Conservation (phyloP, 345 rosid genomes). For the Salix arbutifolia region DNA sequence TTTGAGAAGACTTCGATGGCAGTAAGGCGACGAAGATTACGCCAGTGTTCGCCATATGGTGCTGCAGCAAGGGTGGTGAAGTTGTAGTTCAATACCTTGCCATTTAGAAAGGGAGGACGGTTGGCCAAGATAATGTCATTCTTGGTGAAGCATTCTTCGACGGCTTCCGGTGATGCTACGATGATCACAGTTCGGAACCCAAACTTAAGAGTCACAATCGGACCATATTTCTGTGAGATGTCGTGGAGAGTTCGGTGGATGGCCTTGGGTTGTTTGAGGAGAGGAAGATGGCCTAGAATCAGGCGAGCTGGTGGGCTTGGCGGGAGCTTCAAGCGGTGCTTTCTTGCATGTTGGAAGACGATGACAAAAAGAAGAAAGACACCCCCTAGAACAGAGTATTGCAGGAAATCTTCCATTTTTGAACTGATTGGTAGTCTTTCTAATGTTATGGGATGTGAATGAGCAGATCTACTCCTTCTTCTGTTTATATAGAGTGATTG, state of each 20-base stretch:
- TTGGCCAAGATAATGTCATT: slow-evolving; percentile 51
- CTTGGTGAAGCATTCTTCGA: slow-evolving; percentile 50
- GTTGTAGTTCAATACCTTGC: slow-evolving; percentile 39
- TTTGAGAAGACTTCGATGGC: slow-evolving; percentile 40
- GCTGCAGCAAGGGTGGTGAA: slow-evolving; percentile 21
- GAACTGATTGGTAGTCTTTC: background rate
- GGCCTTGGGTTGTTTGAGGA: slow-evolving; percentile 9
- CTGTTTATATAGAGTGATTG: background rate
- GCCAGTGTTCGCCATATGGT: slow-evolving; percentile 54
- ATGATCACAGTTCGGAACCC: slow-evolving; percentile 33
- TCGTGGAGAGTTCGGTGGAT: slow-evolving; percentile 19
- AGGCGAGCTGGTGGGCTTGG: slow-evolving; percentile 12
- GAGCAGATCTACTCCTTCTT: background rate
- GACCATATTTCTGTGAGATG: slow-evolving; percentile 41
- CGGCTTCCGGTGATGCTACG: slow-evolving; percentile 30
- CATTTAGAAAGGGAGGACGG: slow-evolving; percentile 38
- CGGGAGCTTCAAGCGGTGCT: slow-evolving; percentile 4
- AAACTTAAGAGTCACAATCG: slow-evolving; percentile 33
- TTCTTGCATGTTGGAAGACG: background rate
- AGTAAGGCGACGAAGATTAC: slow-evolving; percentile 52
- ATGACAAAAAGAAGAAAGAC: background rate
- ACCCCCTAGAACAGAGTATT: background rate
- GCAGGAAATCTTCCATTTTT: background rate
- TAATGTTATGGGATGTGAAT: background rate
- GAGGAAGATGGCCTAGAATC: slow-evolving; percentile 18